phyloP scores from a whole-genome alignment of 2,329 filamentous ascomycete genomes.

The Pleoardoris graminearum region DNA sequence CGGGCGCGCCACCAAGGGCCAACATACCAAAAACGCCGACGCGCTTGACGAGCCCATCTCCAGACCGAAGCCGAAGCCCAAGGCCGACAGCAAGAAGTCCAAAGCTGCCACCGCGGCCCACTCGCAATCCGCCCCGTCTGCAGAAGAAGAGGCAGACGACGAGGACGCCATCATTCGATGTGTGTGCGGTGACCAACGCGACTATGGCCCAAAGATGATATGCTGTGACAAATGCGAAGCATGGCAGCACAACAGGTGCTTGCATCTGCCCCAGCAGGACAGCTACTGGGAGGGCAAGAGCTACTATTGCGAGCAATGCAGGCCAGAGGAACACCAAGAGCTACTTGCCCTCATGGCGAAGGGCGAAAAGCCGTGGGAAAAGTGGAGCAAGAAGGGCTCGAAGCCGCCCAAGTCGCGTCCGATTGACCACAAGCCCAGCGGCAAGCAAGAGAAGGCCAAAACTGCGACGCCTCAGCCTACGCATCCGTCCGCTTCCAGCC shows the following conservation, averaged over 20 bases:
- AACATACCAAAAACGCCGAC: conserved; percentile 87
- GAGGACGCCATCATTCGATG: conserved; percentile 84
- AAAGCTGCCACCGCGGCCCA: conserved; percentile 45
- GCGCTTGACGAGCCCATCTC: conserved; percentile 36
- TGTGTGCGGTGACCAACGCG: conserved; percentile 80
- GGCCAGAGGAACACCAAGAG: conserved; percentile 78
- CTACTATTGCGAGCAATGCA: conserved; percentile 92
- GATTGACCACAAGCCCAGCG: conserved; percentile 62
- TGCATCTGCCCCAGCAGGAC: conserved; percentile 78
- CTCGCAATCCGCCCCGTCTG: conserved; percentile 32
- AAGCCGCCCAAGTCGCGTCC: conserved; percentile 64
- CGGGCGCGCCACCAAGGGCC: conserved; percentile 93
- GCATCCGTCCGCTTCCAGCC: conserved; percentile 8
- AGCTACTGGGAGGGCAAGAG: conserved; percentile 54
- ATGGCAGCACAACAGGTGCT: conserved; percentile 98
- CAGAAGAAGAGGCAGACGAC: conserved; percentile 50
- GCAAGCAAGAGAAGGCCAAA: conserved; percentile 45
- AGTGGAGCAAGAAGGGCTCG: conserved; percentile 61
- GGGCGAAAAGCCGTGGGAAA: conserved; percentile 83
- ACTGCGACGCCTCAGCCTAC: conserved; percentile 22
- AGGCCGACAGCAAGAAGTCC: conserved; percentile 43
- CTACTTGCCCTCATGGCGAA: conserved; percentile 76
- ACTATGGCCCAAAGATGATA: conserved; percentile 90
- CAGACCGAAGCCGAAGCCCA: conserved; percentile 47
- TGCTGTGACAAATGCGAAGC: conserved; percentile 89